A percentile compares a stretch with the other conserved stretches of the same genome.
These are phyloP conservation scores for Blastomyces percursus DNA, from an alignment of 2,329 filamentous ascomycete species.

Conservation along the genomic window DNA sequence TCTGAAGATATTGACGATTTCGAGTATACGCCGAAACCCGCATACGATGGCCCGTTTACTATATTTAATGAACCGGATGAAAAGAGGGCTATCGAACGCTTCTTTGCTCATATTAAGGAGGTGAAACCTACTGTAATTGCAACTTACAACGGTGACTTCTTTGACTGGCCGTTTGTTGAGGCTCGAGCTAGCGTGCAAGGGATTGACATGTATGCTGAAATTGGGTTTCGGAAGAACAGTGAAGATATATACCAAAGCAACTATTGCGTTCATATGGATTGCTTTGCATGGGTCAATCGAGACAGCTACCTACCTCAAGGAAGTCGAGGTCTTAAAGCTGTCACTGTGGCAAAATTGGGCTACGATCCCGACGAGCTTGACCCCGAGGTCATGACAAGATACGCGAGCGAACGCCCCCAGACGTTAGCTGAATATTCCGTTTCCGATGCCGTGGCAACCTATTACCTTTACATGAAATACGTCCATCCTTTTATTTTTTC, in stretches of 20 bases:
- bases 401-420: conserved; percentile 78
- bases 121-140: conserved; percentile 91
- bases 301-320: conserved; percentile 96
- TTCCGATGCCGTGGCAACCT: conserved; percentile 95
- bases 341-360: conserved; percentile 93
- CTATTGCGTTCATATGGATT: conserved; percentile 97
- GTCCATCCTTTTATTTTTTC: conserved; percentile 99
- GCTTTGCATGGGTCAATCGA: conserved; percentile 97
- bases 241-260: conserved; percentile 96
- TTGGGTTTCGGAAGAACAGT: conserved; percentile 87
- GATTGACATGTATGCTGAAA: conserved; percentile 99
- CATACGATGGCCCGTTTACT: conserved; percentile 91
- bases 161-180: conserved; percentile 99
- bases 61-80: conserved; percentile 98
- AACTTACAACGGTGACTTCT: conserved; percentile 99
- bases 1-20: conserved; percentile 97
- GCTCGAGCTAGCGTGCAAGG: conserved; percentile 83
- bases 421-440: conserved; percentile 96
- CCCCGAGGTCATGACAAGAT: conserved; percentile 89
- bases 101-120: conserved; percentile 93
- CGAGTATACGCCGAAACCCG: conserved; percentile 93
- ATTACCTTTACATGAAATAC: conserved; percentile 99
- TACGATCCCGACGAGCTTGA: conserved; percentile 98
- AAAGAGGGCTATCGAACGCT: conserved; percentile 74
- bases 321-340: conserved; percentile 91